A percentile compares a stretch with the other conserved stretches of the same genome.
Conservation (phyloP, 2,329 filamentous ascomycete genomes). For the Ramichloridium luteum region DNA sequence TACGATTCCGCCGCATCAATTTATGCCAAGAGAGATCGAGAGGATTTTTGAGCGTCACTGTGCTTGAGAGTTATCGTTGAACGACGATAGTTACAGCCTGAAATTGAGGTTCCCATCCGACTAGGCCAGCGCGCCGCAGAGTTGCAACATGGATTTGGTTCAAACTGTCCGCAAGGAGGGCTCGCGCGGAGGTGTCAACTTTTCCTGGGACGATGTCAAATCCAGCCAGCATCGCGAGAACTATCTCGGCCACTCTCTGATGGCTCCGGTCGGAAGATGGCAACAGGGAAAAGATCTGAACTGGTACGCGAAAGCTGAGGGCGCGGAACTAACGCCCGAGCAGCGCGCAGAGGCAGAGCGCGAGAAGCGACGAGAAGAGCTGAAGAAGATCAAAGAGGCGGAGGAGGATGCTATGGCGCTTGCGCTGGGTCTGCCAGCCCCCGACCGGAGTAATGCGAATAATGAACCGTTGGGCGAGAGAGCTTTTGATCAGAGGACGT, state of each 20-base stretch:
- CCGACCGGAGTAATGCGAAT: slow-evolving; percentile 54
- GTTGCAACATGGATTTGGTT: slow-evolving; percentile 82
- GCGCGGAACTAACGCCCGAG: slow-evolving; percentile 36
- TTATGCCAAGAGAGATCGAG: too few relatives aligned
- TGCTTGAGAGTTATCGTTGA: too few relatives aligned
- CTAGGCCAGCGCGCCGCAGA: too few relatives aligned
- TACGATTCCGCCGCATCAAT: too few relatives aligned
- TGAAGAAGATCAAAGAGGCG: slow-evolving; percentile 72
- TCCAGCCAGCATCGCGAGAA: slow-evolving; percentile 78
- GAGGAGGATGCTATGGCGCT: slow-evolving; percentile 83
- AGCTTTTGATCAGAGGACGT: slow-evolving; percentile 39
- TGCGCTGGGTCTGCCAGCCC: slow-evolving; percentile 67
- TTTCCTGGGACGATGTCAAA: slow-evolving; percentile 93
- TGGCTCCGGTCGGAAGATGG: slow-evolving; percentile 83
- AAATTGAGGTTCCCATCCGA: background rate
- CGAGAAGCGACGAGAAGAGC: slow-evolving; percentile 58
- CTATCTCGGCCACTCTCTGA: slow-evolving; percentile 79
- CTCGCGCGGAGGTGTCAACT: slow-evolving; percentile 81
- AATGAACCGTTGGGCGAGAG: slow-evolving; percentile 45
- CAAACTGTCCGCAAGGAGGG: slow-evolving; percentile 86
- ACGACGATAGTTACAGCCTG: background rate
- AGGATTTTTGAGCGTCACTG: too few relatives aligned
- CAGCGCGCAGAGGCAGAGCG: slow-evolving; percentile 50
- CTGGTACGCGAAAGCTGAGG: slow-evolving; percentile 53
- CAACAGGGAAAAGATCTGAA: slow-evolving; percentile 60